These are phyloP conservation scores for Monosiga brevicollis DNA, from an alignment of 78 protist genomes.

Conservation along the genomic window DNA sequence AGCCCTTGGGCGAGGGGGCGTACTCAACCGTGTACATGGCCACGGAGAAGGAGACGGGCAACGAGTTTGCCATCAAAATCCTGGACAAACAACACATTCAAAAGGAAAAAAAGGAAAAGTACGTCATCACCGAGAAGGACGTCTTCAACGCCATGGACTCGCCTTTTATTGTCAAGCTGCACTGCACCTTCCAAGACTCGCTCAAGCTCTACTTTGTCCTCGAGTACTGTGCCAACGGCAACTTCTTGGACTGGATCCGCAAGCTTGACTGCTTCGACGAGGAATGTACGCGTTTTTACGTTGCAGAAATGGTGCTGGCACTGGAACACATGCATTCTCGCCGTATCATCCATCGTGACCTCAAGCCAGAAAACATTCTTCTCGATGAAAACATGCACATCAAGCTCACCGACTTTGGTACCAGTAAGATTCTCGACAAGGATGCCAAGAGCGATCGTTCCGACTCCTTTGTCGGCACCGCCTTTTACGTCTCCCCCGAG, in stretches of 20 bases:
- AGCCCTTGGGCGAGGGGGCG: slow-evolving; percentile 15
- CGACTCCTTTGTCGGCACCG: slow-evolving; percentile 65
- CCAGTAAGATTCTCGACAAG: slow-evolving; percentile 3
- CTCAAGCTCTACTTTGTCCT: slow-evolving; percentile 35
- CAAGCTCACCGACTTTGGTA: slow-evolving; percentile 53
- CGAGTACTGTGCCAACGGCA: slow-evolving; percentile 25
- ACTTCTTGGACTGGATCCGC: slow-evolving; percentile 21
- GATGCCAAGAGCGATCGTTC: not conserved
- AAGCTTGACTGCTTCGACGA: slow-evolving; percentile 30
- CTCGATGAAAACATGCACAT: slow-evolving; percentile 30
- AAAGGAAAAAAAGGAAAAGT: not conserved
- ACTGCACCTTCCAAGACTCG: slow-evolving; percentile 44
- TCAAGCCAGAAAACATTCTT: slow-evolving; percentile 56
- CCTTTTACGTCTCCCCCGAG: slow-evolving; percentile 86
- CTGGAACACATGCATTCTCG: slow-evolving; percentile 27
- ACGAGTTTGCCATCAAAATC: slow-evolving; percentile 40
- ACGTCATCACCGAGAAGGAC: slow-evolving; percentile 41
- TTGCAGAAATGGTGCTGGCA: not conserved
- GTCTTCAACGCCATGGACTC: slow-evolving; percentile 22
- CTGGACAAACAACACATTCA: slow-evolving; percentile 25
- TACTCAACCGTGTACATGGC: slow-evolving; percentile 1
- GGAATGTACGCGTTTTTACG: not conserved
- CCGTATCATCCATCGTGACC: slow-evolving; percentile 43
- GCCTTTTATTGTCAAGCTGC: slow-evolving; percentile 41
- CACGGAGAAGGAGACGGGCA: slow-evolving; percentile 13